Base-by-base conservation (phyloP, 1,284 basidiomycete genomes). In the Marasmius oreades region DNA sequence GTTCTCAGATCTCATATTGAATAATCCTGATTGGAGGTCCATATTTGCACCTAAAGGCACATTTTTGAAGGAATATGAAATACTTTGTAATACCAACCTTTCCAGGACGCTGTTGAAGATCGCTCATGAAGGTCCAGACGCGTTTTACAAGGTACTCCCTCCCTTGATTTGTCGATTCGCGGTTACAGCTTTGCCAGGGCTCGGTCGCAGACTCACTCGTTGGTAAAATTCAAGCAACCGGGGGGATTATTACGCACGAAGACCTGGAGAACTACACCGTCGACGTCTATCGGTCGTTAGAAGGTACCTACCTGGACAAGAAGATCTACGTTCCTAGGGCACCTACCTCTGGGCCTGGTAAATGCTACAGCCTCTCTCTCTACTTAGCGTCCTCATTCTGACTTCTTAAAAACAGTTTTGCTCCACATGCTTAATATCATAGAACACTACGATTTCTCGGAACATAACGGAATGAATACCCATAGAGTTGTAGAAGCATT, bases 271-370 rank as follows among this genome's bases (percentile, higher is more conserved):
- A 74, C 16, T 99, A 95, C 72, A 69, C 74, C 26, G 86, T 91
- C 23, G 81, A 82, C 52, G 82, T 93, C 16, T 73, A 81, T 55
- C 85, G 77, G 34, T 91, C 96, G 5, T 74, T 97, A 39, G 69
- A 86, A 64, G 90, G 92, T 3, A 84, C 79, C 0, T 98, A 92
- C 71, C 77, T 78, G 26, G 86, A 85, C 46, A 83, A 85, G 64
- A 92, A 82, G 57, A 78, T 98, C 23, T 97, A 93, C 71, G 94
- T 92, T 0, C 84, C 90, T 0, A 83, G 84, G 64, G 86, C 92
- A 10, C 95, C 95, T 6, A 88, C 90, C 4, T 92, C 86, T 28
- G 93, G 93, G 18, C 85, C 88, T 50, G 76, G 78, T 79, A n/a
- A n/a, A 60, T 53, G 71, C 64, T 18, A 31, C 11, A 31, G 4